These are phyloP conservation scores for Begonia peltatifolia DNA, from an alignment of 306 rosid genomes.

Conservation along the genomic window DNA sequence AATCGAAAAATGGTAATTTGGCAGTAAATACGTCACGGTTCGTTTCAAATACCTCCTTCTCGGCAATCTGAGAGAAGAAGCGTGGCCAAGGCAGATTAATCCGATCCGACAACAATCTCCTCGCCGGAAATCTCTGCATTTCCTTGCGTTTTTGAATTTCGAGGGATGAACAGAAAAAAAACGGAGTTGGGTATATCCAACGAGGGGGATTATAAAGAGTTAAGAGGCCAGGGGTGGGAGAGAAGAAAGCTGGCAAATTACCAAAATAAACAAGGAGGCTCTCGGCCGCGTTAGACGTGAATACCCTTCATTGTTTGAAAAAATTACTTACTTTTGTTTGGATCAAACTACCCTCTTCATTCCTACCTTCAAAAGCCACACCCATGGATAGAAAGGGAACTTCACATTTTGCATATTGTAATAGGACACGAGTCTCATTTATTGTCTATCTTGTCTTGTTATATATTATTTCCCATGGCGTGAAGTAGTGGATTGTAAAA, in stretches of 20 bases:
- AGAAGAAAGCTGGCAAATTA: not conserved
- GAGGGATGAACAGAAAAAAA: not conserved
- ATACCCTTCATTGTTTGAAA: too few species aligned
- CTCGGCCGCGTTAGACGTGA: too few species aligned
- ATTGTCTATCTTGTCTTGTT: too few species aligned
- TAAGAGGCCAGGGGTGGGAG: not conserved
- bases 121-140: constrained; percentile 40
- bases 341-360: too few species aligned
- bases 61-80: constrained; percentile 23
- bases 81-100: constrained; percentile 11
- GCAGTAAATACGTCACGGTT: constrained; percentile 4
- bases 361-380: too few species aligned
- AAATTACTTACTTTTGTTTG: too few species aligned
- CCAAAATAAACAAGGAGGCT: too few species aligned
- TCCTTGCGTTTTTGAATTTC: not conserved
- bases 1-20: constrained; percentile 53
- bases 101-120: constrained; percentile 12
- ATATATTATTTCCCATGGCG: too few species aligned
- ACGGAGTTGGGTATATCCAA: not conserved
- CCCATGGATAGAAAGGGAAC: too few species aligned
- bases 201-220: not conserved
- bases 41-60: constrained; percentile 9
- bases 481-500: too few species aligned
- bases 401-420: too few species aligned
- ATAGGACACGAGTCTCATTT: too few species aligned